These are phyloP conservation scores for Pseudogymnoascus sp. DNA, from an alignment of 2,329 filamentous ascomycete genomes.

Conservation along the genomic window DNA sequence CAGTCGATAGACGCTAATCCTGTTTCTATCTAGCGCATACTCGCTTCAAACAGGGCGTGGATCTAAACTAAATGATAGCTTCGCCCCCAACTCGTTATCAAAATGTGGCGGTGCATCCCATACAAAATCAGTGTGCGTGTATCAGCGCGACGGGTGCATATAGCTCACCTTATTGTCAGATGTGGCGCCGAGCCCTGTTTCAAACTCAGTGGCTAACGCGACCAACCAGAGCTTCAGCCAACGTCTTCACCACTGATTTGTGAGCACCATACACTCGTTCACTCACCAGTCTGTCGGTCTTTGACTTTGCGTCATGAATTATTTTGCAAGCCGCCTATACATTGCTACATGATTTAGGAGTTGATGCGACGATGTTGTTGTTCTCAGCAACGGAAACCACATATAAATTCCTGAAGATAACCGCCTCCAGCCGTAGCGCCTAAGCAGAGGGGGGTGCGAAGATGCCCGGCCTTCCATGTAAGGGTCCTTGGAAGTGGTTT, in stretches of 20 bases:
- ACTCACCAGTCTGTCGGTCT: conserved; percentile 4
- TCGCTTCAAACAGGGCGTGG: neutral
- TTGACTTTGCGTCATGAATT: conserved; percentile 1
- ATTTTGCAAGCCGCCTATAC: neutral
- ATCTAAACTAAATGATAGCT: neutral
- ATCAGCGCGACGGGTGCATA: neutral
- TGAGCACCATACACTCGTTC: conserved; percentile 3
- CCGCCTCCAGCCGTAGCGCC: conserved; percentile 18
- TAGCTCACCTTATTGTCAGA: neutral
- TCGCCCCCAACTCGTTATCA: neutral
- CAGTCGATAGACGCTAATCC: neutral
- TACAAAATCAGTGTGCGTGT: neutral
- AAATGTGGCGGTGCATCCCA: neutral
- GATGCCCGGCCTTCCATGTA: conserved; percentile 54
- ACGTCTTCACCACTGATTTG: conserved; percentile 3
- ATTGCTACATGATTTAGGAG: conserved; percentile 11
- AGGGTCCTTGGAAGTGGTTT: conserved; percentile 21
- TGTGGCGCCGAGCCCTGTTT: conserved; percentile 4
- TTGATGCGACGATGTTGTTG: conserved; percentile 30
- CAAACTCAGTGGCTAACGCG: conserved; percentile 5
- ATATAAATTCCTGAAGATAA: conserved; percentile 22
- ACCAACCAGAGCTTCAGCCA: conserved; percentile 8
- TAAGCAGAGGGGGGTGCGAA: conserved; percentile 26
- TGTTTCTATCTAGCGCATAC: neutral
- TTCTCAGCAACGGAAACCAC: conserved; percentile 22